A percentile compares a stretch with the other conserved stretches of the same genome.
Evolutionary conservation across 2,329 filamentous ascomycete genomes (phyloP).

Genomic region (Cordyceps cicadae): DNA sequence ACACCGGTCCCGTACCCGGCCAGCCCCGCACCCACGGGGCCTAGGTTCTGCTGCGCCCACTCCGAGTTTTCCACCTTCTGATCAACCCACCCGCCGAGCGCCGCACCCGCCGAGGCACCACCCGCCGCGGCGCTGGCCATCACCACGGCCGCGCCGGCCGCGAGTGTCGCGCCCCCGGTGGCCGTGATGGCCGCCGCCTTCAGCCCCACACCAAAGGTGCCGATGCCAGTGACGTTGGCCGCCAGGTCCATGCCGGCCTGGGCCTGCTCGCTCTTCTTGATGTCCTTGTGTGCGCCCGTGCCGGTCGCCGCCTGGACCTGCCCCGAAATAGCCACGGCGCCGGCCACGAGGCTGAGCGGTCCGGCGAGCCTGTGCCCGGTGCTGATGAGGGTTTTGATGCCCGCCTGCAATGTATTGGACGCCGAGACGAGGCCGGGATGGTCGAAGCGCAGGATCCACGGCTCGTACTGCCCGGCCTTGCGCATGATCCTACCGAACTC

Average conservation of each 20-base stretch:
- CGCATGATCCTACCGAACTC: background rate
- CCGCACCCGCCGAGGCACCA: background rate
- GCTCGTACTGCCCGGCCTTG: slow-evolving; percentile 1
- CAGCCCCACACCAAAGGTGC: background rate
- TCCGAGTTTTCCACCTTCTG: slow-evolving; percentile 1
- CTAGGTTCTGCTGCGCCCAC: slow-evolving; percentile 6
- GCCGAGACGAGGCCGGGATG: background rate
- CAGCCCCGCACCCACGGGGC: background rate
- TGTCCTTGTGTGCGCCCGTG: background rate
- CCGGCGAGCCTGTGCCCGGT: background rate
- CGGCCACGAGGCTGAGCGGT: background rate
- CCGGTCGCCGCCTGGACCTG: background rate
- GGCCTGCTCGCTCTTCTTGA: background rate
- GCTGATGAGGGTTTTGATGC: background rate
- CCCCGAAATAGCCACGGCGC: background rate
- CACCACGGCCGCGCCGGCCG: background rate
- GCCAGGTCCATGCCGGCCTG: background rate
- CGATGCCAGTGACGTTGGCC: background rate
- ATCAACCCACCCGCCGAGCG: background rate
- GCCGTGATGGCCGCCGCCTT: slow-evolving; percentile 4
- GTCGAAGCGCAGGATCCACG: background rate
- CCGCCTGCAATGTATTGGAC: background rate
- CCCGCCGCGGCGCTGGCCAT: background rate
- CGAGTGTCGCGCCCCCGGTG: background rate
- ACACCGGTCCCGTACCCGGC: background rate